Evolutionary conservation across 306 rosid genomes (phyloP).

Genomic region (Lithocarpus polystachyus): DNA sequence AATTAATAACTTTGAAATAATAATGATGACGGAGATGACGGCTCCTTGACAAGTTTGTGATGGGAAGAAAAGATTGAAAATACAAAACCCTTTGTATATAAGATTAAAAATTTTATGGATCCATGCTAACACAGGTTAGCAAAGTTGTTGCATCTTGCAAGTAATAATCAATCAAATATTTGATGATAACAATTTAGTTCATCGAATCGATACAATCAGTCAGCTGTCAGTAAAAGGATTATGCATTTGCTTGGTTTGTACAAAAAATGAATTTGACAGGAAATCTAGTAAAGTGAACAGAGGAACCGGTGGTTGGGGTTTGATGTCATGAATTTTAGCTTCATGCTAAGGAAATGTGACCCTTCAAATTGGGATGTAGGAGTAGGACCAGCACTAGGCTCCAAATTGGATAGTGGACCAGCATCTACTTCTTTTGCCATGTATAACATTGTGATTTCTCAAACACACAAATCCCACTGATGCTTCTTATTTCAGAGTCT

Average conservation of each 20-base stretch:
- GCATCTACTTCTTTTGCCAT: neutral
- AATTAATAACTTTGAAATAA: no score
- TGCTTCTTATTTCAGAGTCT: constrained; percentile 24
- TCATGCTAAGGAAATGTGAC: no score
- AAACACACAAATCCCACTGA: constrained; percentile 11
- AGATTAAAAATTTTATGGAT: no score
- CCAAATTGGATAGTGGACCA: neutral
- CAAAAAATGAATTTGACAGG: neutral
- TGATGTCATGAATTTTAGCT: neutral
- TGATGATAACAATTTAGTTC: neutral
- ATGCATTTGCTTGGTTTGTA: neutral
- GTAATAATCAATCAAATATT: neutral
- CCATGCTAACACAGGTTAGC: no score
- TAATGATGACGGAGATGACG: no score
- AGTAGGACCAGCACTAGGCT: no score
- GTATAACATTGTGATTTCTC: constrained; percentile 1
- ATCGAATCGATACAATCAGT: no score
- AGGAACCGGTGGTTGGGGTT: neutral
- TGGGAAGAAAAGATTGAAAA: no score
- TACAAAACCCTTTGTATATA: no score
- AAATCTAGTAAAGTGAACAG: neutral
- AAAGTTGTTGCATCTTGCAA: no score
- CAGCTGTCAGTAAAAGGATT: neutral
- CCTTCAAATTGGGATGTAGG: neutral
- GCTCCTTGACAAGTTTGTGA: no score